Evolutionary conservation across 2,329 filamentous ascomycete species (phyloP), one percentile per base, ranked within the genome.

Genomic region (Paecilomyces formosus): DNA sequence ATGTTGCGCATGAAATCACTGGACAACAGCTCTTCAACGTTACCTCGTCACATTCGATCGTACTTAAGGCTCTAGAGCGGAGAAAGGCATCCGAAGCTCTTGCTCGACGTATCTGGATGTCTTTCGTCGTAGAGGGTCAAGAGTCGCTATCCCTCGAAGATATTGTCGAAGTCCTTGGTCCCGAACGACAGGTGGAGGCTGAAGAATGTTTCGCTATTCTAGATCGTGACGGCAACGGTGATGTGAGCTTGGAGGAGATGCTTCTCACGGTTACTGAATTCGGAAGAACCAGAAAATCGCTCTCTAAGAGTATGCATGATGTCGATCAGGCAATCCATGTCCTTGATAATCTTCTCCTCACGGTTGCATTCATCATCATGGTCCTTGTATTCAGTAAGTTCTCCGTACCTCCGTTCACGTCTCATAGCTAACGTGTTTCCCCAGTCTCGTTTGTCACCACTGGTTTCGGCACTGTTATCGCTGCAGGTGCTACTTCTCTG

Each of bases 51-150:
- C 92, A 97, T 72, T 94, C 91, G 0, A 85, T 97, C 54, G 91
- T 97, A 4, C 81, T 95, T 12, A 86, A 95, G 70, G 94, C 93
- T 8, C 81, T 97, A 31, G 92, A 97, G 74, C 93, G 91, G 76
- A 86, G 84, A 51, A 82, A 83, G 60, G 89, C 91, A 6, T 90
- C 92, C 0, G 92, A 97, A 72, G 94, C 94, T n/a, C 79, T 97
- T 59, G 92, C 90, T n/a, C 88, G 86, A 65, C 88, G 94, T 68
- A 88, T 97, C 62, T 97, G 94, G 94, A 96, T 97, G 90, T 97
- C 92, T 0, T 96, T 97, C 70, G 94, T 96, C 1, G 85, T 94
- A 3, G 93, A 97, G 74, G 92, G 91, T 66, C 87, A 87, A 59
- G 90, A 97, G 49, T 80, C 87, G 0, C 80, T 99, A 8, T 90